Percentiles rank a stretch among this genome's conserved stretches.
Evolutionary conservation across 345 rosid genomes (phyloP).

Genomic region (Populus nigra): DNA sequence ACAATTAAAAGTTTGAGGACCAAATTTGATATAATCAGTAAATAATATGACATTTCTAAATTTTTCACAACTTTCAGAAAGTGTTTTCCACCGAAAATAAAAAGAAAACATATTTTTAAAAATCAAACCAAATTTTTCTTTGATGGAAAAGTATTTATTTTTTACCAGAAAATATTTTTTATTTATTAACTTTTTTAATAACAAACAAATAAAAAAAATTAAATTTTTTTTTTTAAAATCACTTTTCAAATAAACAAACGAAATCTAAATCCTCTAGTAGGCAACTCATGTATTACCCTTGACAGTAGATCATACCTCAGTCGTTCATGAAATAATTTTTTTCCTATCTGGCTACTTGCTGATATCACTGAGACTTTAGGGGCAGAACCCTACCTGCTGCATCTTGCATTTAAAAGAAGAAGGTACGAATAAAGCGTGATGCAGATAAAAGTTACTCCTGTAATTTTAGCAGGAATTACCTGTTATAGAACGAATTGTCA

Average conservation of each 20-base stretch:
- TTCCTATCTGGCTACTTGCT: not conserved
- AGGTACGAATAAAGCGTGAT: not conserved
- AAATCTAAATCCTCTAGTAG: not conserved
- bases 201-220: too few species aligned
- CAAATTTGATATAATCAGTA: too few species aligned
- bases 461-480: not conserved
- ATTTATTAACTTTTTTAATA: too few species aligned
- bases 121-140: too few species aligned
- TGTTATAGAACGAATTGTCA: not conserved
- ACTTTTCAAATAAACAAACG: too few species aligned
- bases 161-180: too few species aligned
- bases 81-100: too few species aligned
- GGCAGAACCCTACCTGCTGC: not conserved
- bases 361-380: not conserved
- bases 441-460: not conserved
- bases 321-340: not conserved
- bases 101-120: too few species aligned
- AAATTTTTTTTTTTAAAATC: too few species aligned
- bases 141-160: rapidly evolving
- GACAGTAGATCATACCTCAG: not conserved
- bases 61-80: too few species aligned
- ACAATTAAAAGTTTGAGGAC: too few species aligned
- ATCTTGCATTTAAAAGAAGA: not conserved
- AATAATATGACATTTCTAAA: too few species aligned
- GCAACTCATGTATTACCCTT: not conserved